These are phyloP conservation scores for Silene vulgaris DNA, from an alignment of 179 eudicot genomes.

Conservation along the genomic window DNA sequence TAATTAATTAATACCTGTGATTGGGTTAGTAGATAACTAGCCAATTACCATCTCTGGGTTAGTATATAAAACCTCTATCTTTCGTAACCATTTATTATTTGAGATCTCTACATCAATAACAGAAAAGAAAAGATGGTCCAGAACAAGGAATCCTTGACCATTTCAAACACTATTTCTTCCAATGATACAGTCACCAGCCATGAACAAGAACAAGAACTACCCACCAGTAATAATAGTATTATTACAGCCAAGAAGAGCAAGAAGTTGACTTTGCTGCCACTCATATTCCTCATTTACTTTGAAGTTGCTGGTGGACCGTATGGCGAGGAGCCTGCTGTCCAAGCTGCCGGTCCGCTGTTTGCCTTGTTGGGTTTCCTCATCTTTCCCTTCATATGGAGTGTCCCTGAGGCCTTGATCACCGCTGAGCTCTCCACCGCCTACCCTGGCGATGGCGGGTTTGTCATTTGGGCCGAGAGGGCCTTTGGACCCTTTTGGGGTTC, in stretches of 20 bases:
- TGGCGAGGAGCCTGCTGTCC: conserved; percentile 44
- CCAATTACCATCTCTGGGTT: no score
- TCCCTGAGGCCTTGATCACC: conserved; percentile 44
- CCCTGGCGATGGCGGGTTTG: conserved; percentile 47
- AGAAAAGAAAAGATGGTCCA: background rate
- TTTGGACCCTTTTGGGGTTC: conserved; percentile 44
- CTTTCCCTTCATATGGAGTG: conserved; percentile 45
- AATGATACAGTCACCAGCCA: background rate
- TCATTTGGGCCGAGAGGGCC: conserved; percentile 45
- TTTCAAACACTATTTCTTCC: background rate
- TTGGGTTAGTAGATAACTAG: conserved; percentile 16
- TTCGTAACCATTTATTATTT: background rate
- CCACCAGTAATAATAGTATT: background rate
- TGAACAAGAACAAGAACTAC: conserved; percentile 16
- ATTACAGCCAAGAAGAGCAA: conserved; percentile 2
- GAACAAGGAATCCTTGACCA: background rate
- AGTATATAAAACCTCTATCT: no score
- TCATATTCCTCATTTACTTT: conserved; percentile 40
- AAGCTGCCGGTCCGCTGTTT: conserved; percentile 38
- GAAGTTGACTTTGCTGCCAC: conserved; percentile 37
- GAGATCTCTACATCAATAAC: background rate
- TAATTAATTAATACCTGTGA: no score
- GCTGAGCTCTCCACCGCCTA: conserved; percentile 47
- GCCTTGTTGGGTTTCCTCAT: conserved; percentile 34
- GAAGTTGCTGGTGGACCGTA: conserved; percentile 46